Base-by-base conservation (phyloP, 2,329 filamentous ascomycete species). In the Clarireedia homoeocarpa region DNA sequence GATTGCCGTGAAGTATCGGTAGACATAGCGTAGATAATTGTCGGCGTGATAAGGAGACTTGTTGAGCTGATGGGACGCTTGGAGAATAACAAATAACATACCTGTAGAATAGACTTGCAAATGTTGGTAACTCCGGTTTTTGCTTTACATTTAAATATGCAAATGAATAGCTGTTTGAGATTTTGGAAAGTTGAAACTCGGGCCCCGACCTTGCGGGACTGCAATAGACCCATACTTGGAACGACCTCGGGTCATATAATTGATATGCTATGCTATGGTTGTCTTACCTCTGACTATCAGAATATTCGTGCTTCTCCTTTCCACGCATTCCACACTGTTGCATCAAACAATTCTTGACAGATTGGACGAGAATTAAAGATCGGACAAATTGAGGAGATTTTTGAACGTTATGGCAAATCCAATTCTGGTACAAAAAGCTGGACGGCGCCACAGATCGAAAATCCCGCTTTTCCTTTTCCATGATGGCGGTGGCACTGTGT, bases 401-500 rank as follows among this genome's bases (percentile, higher is more conserved):
- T 1, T 9, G 9, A 12, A 12, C 12, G 10, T 12, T 4, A 53
- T 53, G 51, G 51, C 47, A 20, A 53, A 47, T 1, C 51, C 42
- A 20, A 20, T 48, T 6, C 45, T 48, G 9, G 17, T 53, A 17
- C 42, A 53, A 4, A 53, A 47, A 38, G 51, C 51, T 2, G 20
- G 39, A 47, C 26, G 51, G 14, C 20, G 51, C 26, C 17, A 53
- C 42, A 47, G 46, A 47, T 53, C 51, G 17, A 42, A 26, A 14
- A 53, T 53, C 26, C 51, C 42, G 17, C 36, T 53, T 7, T 53
- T 53, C 3, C 30, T 53, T 4, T 47, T 53, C 17, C 51, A 48
- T 53, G 51, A 53, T 48, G 51, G 51, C 14, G 51, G 51, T 24
- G 51, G 51, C 36, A 53, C 42, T 10, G 30, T 39, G 3, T 15